Evolutionary conservation across 768 basidiomycete species (phyloP).

Genomic region (Lactarius sanguifluus): DNA sequence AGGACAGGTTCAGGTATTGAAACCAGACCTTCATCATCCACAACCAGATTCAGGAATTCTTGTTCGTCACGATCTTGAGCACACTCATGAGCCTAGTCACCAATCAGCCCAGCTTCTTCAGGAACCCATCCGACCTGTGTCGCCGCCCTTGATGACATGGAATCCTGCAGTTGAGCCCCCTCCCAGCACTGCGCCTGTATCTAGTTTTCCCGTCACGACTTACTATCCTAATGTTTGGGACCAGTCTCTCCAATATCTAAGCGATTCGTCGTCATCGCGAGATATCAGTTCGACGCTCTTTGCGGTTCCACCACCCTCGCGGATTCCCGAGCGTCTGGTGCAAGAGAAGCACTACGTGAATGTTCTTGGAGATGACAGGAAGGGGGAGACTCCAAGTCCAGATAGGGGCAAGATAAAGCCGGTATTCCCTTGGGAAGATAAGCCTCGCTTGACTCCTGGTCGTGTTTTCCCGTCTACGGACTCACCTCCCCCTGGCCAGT

Average conservation of each 20-base stretch:
- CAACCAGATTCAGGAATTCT: constrained; percentile 29
- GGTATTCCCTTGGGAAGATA: constrained; percentile 95
- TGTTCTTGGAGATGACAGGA: constrained; percentile 46
- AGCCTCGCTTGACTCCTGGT: constrained; percentile 60
- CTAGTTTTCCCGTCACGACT: constrained; percentile 67
- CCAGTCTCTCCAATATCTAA: constrained; percentile 46
- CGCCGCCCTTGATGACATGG: constrained; percentile 72
- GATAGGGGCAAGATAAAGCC: constrained; percentile 70
- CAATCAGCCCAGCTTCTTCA: constrained; percentile 30
- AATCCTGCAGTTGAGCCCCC: constrained; percentile 81
- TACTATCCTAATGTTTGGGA: constrained; percentile 92
- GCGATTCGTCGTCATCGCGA: constrained; percentile 34
- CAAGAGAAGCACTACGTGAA: constrained; percentile 72
- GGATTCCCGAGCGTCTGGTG: constrained; percentile 66
- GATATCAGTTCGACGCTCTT: constrained; percentile 48
- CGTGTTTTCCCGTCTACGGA: constrained; percentile 58
- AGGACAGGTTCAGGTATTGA: constrained; percentile 30
- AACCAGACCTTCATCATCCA: constrained; percentile 31
- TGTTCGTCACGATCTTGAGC: constrained; percentile 31
- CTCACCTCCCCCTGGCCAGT: constrained; percentile 32
- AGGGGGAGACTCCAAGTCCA: constrained; percentile 54
- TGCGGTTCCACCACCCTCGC: constrained; percentile 54
- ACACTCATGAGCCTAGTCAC: constrained; percentile 31
- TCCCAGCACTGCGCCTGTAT: constrained; percentile 56
- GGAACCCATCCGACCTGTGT: constrained; percentile 47